Conservation (phyloP, 768 basidiomycete genomes). For the Floccularia luteovirens region DNA sequence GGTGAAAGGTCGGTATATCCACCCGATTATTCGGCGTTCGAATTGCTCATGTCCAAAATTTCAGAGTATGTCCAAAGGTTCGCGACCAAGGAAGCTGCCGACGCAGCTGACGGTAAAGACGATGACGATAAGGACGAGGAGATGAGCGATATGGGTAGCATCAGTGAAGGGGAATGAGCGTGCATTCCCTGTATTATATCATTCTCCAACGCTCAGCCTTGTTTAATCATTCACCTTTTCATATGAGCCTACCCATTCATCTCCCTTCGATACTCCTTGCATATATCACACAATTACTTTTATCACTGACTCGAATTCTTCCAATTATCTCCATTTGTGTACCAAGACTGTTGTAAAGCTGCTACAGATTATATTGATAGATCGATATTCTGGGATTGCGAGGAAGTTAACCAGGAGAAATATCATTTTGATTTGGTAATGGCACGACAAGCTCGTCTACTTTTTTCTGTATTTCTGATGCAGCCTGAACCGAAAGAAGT, state of each 20-base stretch:
- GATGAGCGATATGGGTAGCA: constrained; percentile 84
- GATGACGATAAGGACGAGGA: constrained; percentile 75
- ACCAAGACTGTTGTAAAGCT: background rate
- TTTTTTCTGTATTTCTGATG: constrained; percentile 68
- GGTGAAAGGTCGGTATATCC: constrained; percentile 57
- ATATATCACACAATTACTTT: constrained; percentile 1
- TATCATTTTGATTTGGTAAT: constrained; percentile 17
- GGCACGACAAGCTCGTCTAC: constrained; percentile 60
- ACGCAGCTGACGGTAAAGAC: constrained; percentile 59
- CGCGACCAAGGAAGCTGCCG: constrained; percentile 86
- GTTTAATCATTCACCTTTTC: background rate
- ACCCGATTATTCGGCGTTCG: background rate
- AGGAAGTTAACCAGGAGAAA: constrained; percentile 1
- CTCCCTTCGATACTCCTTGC: background rate
- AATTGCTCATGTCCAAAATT: background rate
- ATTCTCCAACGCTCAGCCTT: constrained; percentile 5
- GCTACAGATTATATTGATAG: too few relatives aligned
- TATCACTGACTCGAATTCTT: background rate
- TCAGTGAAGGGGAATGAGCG: constrained; percentile 59
- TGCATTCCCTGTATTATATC: background rate
- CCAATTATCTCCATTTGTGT: background rate
- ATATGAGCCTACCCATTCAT: background rate
- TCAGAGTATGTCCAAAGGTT: constrained; percentile 93
- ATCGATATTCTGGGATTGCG: background rate
- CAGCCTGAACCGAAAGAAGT: constrained; percentile 42